Evolutionary conservation across 202 grass and related monocot genomes (phyloP).

Genomic region (Setaria italica): DNA sequence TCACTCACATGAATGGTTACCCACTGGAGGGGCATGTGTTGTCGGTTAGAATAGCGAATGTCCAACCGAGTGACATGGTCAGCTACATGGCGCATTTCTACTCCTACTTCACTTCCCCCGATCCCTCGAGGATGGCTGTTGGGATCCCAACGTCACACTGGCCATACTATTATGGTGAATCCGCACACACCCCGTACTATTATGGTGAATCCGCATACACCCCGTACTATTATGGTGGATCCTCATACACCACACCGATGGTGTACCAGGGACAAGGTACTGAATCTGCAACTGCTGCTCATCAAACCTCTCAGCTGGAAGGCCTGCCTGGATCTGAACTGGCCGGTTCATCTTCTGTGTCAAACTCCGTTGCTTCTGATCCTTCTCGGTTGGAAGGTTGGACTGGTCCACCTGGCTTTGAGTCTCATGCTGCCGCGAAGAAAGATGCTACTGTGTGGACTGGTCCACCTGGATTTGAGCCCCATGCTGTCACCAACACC

Average conservation of each 20-base stretch:
- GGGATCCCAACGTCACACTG: conserved; percentile 51
- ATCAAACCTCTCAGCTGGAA: conserved; percentile 45
- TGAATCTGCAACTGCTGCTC: conserved; percentile 37
- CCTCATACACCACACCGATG: background rate
- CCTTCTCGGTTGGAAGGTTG: conserved; percentile 37
- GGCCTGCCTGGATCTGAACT: conserved; percentile 14
- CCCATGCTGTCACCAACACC: background rate
- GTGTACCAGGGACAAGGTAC: conserved; percentile 25
- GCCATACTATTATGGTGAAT: conserved; percentile 41
- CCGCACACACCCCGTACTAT: conserved; percentile 23
- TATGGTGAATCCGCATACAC: conserved; percentile 23
- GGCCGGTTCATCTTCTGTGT: conserved; percentile 36
- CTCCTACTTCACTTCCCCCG: conserved; percentile 38
- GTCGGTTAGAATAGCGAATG: conserved; percentile 51
- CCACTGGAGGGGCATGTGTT: conserved; percentile 54
- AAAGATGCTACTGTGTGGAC: conserved; percentile 12
- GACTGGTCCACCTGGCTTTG: conserved; percentile 47
- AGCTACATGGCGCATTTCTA: conserved; percentile 49
- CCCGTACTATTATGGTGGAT: conserved; percentile 37
- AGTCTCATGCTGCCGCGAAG: conserved; percentile 22
- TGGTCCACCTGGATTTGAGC: conserved; percentile 49
- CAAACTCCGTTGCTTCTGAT: conserved; percentile 24
- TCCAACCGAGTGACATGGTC: conserved; percentile 23
- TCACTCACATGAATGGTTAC: conserved; percentile 64
- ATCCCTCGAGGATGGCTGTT: conserved; percentile 21